Conservation (phyloP, 139 green algal genomes). For the Chlorella sorokiniana region DNA sequence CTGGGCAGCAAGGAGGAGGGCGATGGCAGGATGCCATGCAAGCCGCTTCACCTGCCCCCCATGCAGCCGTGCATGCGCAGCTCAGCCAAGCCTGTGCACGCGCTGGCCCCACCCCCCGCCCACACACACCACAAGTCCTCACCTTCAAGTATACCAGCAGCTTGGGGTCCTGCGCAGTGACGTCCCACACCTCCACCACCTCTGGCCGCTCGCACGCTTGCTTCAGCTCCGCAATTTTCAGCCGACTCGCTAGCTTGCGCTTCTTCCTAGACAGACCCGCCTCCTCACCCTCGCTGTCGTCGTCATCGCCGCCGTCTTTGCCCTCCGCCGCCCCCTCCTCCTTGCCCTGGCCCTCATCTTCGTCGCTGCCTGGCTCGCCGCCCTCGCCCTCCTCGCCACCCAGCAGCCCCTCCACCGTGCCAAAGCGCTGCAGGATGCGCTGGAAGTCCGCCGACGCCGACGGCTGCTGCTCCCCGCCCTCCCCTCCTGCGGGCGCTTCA, state of each 20-base stretch:
- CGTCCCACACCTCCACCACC: slow-evolving; percentile 98
- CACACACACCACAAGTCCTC: not conserved
- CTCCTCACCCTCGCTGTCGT: slow-evolving; percentile 58
- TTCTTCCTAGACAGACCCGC: slow-evolving; percentile 82
- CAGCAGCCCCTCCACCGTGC: slow-evolving; percentile 64
- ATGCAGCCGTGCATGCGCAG: too few species aligned
- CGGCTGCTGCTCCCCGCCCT: slow-evolving; percentile 9
- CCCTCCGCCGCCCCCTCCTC: slow-evolving; percentile 16
- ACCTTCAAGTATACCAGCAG: slow-evolving; percentile 96
- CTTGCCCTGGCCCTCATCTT: not conserved
- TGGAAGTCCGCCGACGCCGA: slow-evolving; percentile 63
- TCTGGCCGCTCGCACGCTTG: slow-evolving; percentile 82
- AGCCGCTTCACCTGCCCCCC: too few species aligned
- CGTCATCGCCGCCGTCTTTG: slow-evolving; percentile 33
- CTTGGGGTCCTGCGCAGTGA: slow-evolving; percentile 87
- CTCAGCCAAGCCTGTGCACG: too few species aligned
- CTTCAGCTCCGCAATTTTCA: slow-evolving; percentile 95
- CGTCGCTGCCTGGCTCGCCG: not conserved
- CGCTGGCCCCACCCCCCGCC: too few species aligned
- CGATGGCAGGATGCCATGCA: too few species aligned
- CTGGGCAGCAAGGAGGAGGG: too few species aligned
- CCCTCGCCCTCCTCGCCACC: slow-evolving; percentile 12
- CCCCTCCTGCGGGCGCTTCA: not conserved
- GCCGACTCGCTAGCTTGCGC: slow-evolving; percentile 71
- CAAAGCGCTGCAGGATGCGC: slow-evolving; percentile 74